Conservation (phyloP, 495 filamentous ascomycete species). For the Penicillium argentinense region DNA sequence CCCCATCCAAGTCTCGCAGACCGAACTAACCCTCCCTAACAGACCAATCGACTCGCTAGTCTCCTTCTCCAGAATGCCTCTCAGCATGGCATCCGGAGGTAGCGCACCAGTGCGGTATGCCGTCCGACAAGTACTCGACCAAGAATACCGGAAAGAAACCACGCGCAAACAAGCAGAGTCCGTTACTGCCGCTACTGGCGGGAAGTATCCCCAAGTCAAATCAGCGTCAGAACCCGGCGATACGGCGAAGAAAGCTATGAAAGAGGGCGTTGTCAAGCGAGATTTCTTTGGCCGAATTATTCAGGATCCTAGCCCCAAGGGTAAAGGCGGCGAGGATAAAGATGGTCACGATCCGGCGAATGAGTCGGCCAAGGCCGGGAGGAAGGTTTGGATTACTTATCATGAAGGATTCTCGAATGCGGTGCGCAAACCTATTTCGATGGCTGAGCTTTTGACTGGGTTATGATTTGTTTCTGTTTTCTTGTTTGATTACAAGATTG, state of each 20-base stretch:
- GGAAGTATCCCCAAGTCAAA: slow-evolving; percentile 21
- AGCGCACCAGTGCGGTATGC: slow-evolving; percentile 78
- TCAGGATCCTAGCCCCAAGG: slow-evolving; percentile 39
- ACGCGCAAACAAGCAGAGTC: slow-evolving; percentile 57
- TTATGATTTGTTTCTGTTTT: slow-evolving; percentile 32
- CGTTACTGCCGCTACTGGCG: slow-evolving; percentile 45
- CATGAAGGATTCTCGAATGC: slow-evolving; percentile 97
- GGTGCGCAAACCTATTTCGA: slow-evolving; percentile 84
- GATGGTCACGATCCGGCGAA: slow-evolving; percentile 23
- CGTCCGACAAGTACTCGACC: slow-evolving; percentile 87
- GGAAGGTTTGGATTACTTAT: slow-evolving; percentile 87
- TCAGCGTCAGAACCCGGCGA: slow-evolving; percentile 42
- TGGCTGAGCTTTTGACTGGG: slow-evolving; percentile 74
- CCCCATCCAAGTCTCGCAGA: slow-evolving; percentile 8
- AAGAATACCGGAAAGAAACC: slow-evolving; percentile 74
- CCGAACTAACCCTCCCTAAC: slow-evolving; percentile 16
- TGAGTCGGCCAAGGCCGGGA: slow-evolving; percentile 43
- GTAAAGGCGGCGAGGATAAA: slow-evolving; percentile 4
- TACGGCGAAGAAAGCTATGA: slow-evolving; percentile 22
- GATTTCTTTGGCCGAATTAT: slow-evolving; percentile 90
- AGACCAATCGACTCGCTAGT: slow-evolving; percentile 69
- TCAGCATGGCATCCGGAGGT: slow-evolving; percentile 32
- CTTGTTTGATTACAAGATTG: no score
- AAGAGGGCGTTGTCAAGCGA: slow-evolving; percentile 57
- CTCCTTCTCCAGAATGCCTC: slow-evolving; percentile 41